Evolutionary conservation across 208 protist genomes (phyloP).

Genomic region (Leptomonas pyrrhocoris): DNA sequence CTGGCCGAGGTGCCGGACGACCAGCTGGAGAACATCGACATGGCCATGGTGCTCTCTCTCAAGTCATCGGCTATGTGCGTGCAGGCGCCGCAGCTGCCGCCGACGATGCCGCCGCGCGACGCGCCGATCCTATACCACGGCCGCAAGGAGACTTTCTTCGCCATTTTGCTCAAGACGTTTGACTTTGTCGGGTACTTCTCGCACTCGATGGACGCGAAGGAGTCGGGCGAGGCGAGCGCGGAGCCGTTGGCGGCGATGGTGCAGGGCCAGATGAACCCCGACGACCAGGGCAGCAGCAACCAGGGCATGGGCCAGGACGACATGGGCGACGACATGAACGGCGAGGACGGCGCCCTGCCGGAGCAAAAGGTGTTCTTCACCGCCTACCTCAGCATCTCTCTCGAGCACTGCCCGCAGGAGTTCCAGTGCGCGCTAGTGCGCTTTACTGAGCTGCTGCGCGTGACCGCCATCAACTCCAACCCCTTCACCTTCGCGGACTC

Average conservation of each 20-base stretch:
- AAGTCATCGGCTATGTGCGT: conserved; percentile 37
- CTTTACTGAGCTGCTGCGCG: conserved; percentile 75
- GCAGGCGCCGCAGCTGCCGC: conserved; percentile 32
- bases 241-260: conserved; percentile 17
- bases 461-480: conserved; percentile 55
- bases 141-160: conserved; percentile 75
- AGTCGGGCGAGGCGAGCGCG: conserved; percentile 17
- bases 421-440: conserved; percentile 76
- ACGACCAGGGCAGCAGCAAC: conserved; percentile 24
- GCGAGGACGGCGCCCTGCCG: conserved; percentile 14
- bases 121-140: conserved; percentile 58
- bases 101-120: conserved; percentile 20
- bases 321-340: conserved; percentile 16
- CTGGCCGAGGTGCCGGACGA: conserved; percentile 42
- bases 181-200: conserved; percentile 93
- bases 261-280: conserved; percentile 7
- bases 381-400: conserved; percentile 58
- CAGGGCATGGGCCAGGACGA: conserved; percentile 9
- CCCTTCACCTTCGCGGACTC: conserved; percentile 52
- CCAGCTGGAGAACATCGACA: conserved; percentile 56
- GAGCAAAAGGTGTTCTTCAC: conserved; percentile 38
- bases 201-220: conserved; percentile 44
- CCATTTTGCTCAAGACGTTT: conserved; percentile 83
- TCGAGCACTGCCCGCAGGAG: conserved; percentile 53
- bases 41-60: conserved; percentile 56